These are phyloP conservation scores for Fusarium sp. DNA, from an alignment of 2,329 filamentous ascomycete genomes.

Conservation along the genomic window DNA sequence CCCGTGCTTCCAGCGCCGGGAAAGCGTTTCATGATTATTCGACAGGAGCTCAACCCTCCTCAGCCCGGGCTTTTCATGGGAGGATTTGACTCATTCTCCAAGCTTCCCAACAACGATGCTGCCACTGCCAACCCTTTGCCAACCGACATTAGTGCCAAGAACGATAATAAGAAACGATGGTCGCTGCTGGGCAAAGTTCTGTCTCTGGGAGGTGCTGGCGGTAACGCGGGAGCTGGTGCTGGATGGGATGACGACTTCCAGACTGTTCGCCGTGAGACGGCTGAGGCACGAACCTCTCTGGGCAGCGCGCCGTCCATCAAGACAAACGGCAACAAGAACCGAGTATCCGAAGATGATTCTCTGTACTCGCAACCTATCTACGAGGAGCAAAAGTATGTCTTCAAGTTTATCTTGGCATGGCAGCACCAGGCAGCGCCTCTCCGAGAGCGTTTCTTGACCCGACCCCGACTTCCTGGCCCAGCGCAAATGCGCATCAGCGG, in stretches of 20 bases:
- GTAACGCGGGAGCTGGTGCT: slow-evolving; percentile 27
- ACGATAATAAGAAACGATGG: slow-evolving; percentile 69
- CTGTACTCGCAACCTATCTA: slow-evolving; percentile 65
- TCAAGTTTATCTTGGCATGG: slow-evolving; percentile 80
- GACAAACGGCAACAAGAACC: slow-evolving; percentile 43
- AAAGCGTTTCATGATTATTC: slow-evolving; percentile 87
- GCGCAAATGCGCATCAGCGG: slow-evolving; percentile 72
- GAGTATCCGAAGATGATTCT: slow-evolving; percentile 63
- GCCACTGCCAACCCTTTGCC: slow-evolving; percentile 41
- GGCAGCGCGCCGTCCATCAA: slow-evolving; percentile 40
- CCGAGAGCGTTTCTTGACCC: slow-evolving; percentile 71
- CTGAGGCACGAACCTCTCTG: slow-evolving; percentile 53
- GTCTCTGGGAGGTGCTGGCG: slow-evolving; percentile 40
- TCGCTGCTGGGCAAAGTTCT: slow-evolving; percentile 73
- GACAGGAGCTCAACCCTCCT: slow-evolving; percentile 71
- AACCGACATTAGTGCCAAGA: slow-evolving; percentile 33
- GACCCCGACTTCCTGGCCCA: slow-evolving; percentile 75
- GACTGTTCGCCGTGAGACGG: slow-evolving; percentile 60
- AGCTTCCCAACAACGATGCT: slow-evolving; percentile 39
- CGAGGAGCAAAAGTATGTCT: slow-evolving; percentile 70
- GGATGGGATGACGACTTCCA: slow-evolving; percentile 60
- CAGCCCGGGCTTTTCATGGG: slow-evolving; percentile 60
- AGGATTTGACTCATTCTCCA: slow-evolving; percentile 59
- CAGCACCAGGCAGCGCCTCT: slow-evolving; percentile 64
- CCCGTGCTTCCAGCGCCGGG: slow-evolving; percentile 88